phyloP scores from a whole-genome alignment of 2,329 filamentous ascomycete genomes.

The Colletotrichum viniferum region DNA sequence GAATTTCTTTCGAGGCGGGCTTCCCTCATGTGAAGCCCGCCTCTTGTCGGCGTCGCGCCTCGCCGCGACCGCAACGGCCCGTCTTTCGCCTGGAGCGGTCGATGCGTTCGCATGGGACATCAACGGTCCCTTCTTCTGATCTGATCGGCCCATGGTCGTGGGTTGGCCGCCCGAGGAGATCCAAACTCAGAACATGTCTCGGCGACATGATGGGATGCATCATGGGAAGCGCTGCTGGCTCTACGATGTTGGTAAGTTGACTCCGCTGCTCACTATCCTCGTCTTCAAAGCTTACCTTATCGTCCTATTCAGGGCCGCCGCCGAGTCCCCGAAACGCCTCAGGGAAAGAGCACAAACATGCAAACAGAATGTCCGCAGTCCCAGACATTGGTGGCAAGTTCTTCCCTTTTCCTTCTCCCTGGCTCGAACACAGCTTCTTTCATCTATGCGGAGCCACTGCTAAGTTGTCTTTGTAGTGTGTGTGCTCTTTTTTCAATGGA shows the following conservation, averaged over 20 bases:
- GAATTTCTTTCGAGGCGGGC: neutral
- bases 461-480: neutral
- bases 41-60: neutral
- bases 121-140: neutral
- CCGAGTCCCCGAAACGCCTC: rapidly evolving
- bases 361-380: neutral
- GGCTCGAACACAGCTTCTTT: neutral
- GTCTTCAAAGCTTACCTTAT: neutral
- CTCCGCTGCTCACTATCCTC: neutral
- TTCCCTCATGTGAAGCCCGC: neutral
- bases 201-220: neutral
- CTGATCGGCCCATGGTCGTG: neutral
- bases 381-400: neutral
- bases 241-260: rapidly evolving
- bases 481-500: neutral
- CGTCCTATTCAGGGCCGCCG: neutral
- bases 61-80: neutral
- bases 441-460: neutral
- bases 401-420: neutral
- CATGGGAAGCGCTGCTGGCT: neutral
- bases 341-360: neutral
- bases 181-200: neutral
- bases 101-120: neutral
- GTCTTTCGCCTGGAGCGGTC: neutral
- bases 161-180: neutral